Evolutionary conservation across 352 stramenopile species (phyloP), one percentile per base, ranked within the genome.

Genomic region (Phytophthora sansomeana): DNA sequence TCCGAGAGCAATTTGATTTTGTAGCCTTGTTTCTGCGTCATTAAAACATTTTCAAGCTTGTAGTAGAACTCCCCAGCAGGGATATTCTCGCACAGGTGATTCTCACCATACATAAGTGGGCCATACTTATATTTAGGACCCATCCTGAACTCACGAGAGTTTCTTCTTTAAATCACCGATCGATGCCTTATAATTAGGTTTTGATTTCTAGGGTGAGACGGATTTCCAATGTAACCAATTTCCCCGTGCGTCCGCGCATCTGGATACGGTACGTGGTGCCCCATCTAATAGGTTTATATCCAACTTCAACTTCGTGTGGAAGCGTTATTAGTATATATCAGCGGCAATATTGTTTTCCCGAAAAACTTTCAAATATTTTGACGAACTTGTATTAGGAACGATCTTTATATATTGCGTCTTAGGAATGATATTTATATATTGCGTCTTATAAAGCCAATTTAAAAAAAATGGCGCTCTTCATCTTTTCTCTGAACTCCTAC

Each of bases 1-100:
- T 21, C 63, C 63, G 5, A 65, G 26, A 8, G 21, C n/a, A 44
- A 71, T 52, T 71, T 63, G 24, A 66, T 30, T 30, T 71, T 71
- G 24, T 51, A 65, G 5, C 51, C 43, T 19, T 58, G 51, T 26
- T 39, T 46, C 46, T 63, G 61, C 4, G 16, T 30, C 36, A 51
- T 6, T 35, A 57, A 9, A 6, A 64, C 36, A 52, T 55, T 48
- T 32, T 64, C 46, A 39, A 64, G 17, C 21, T 33, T 46, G 5
- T 64, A 43, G 46, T 56, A 64, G 28, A 65, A 65, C 24, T 56
- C 33, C 21, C 33, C 32, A 1, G 8, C 10, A 26, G 39, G 50
- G 13, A 65, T 48, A 6, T 35, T 10, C 33, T 66, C 43, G 32
- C 58, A 66, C 8, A 66, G 17, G n/a, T 57, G 49, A 4, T 7